A percentile compares a stretch with the other conserved stretches of the same genome.
Evolutionary conservation across 139 green algal species (phyloP).

Genomic region (Chlorella sp.): DNA sequence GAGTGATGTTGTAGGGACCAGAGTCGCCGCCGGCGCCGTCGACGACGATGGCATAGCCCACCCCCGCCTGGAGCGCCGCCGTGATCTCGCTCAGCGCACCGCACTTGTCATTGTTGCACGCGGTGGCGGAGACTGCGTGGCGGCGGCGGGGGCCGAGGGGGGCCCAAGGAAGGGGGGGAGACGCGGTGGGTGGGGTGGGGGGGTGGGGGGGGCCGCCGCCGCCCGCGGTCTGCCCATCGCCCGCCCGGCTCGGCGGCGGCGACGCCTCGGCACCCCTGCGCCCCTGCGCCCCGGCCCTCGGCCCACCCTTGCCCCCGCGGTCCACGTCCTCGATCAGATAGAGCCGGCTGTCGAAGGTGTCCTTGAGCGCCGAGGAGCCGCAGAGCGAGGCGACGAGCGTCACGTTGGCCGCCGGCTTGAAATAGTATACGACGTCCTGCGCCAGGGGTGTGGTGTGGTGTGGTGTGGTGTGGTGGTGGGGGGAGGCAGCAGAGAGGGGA

Average conservation of each 20-base stretch:
- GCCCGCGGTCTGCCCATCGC: too few species aligned
- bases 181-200: too few species aligned
- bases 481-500: too few species aligned
- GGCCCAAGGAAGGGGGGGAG: too few species aligned
- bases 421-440: slow-evolving; percentile 52
- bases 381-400: slow-evolving; percentile 40
- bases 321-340: slow-evolving; percentile 39
- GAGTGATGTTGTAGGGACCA: slow-evolving; percentile 36
- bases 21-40: slow-evolving; percentile 40
- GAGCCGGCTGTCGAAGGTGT: slow-evolving; percentile 44
- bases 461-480: too few species aligned
- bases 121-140: neutral
- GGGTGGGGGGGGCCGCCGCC: too few species aligned
- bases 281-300: too few species aligned
- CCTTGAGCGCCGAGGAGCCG: slow-evolving; percentile 1
- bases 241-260: too few species aligned
- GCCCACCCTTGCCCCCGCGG: neutral
- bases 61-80: slow-evolving; percentile 31
- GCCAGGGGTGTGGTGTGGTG: too few species aligned
- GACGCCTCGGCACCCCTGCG: too few species aligned
- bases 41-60: slow-evolving; percentile 46
- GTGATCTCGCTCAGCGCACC: slow-evolving; percentile 30
- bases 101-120: slow-evolving; percentile 49
- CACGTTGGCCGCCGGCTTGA: slow-evolving; percentile 17
- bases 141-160: too few species aligned